Evolutionary conservation across 805 yeast species (phyloP).

Genomic region (Candida patagonica): DNA sequence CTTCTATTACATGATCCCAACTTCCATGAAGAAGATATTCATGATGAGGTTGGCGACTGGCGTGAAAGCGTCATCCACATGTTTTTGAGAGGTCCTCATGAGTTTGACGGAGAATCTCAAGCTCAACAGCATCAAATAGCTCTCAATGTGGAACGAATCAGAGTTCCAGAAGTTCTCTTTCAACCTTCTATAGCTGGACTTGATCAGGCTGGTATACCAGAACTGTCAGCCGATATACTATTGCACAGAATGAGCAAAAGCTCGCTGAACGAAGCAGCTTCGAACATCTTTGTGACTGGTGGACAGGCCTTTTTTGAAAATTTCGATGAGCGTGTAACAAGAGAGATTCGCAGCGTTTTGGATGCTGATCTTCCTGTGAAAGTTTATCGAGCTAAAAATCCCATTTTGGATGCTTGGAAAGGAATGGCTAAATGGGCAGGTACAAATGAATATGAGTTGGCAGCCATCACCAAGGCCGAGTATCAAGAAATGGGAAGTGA

Average conservation of each 20-base stretch:
- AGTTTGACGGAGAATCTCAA: conserved; percentile 70
- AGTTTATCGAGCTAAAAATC: conserved; percentile 57
- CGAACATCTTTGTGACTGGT: conserved; percentile 75
- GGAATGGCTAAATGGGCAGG: conserved; percentile 83
- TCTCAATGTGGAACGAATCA: conserved; percentile 79
- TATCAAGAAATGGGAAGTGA: conserved; percentile 87
- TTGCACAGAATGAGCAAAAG: conserved; percentile 33
- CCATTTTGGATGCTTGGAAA: conserved; percentile 78
- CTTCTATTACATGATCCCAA: conserved; percentile 75
- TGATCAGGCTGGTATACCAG: conserved; percentile 91
- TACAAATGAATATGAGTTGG: conserved; percentile 35
- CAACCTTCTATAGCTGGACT: conserved; percentile 92
- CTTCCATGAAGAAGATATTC: conserved; percentile 66
- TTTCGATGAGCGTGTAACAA: conserved; percentile 54
- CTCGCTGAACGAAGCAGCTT: conserved; percentile 31
- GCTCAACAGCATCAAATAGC: conserved; percentile 87
- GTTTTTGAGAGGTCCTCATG: conserved; percentile 84
- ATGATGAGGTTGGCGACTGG: conserved; percentile 81
- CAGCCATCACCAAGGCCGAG: conserved; percentile 56
- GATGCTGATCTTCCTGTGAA: conserved; percentile 58
- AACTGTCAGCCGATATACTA: conserved; percentile 60
- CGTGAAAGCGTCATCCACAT: conserved; percentile 66
- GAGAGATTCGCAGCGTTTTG: conserved; percentile 60
- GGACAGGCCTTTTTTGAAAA: conserved; percentile 65
- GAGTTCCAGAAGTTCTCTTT: conserved; percentile 86